A percentile compares a stretch with the other conserved stretches of the same genome.
These are phyloP conservation scores for Lizonia empirigonia DNA, from an alignment of 2,329 filamentous ascomycete species.

Conservation along the genomic window DNA sequence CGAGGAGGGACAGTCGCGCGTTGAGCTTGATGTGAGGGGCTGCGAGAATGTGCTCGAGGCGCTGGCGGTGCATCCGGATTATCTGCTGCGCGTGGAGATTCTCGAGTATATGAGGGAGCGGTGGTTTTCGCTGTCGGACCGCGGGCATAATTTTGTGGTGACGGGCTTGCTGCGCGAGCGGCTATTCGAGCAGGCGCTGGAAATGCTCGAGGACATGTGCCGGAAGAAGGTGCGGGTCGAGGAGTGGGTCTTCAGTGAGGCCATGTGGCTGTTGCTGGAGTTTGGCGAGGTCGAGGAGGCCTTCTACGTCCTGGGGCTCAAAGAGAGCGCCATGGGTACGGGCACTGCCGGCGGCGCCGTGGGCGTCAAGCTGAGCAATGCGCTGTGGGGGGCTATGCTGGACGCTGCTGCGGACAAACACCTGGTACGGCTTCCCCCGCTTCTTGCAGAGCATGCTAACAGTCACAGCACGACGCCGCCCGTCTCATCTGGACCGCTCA, in stretches of 20 bases:
- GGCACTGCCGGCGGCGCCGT: slow-evolving; percentile 22
- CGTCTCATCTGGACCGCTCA: slow-evolving; percentile 72
- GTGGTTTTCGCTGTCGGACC: slow-evolving; percentile 69
- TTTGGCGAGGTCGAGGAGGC: slow-evolving; percentile 78
- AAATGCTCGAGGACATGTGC: slow-evolving; percentile 70
- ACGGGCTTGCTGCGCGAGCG: slow-evolving; percentile 79
- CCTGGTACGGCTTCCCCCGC: slow-evolving; percentile 52
- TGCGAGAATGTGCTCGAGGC: slow-evolving; percentile 76
- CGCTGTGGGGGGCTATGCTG: slow-evolving; percentile 74
- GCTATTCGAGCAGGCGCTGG: slow-evolving; percentile 80
- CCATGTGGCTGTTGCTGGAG: slow-evolving; percentile 74
- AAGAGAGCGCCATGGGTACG: slow-evolving; percentile 31
- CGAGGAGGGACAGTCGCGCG: slow-evolving; percentile 51
- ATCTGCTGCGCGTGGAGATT: slow-evolving; percentile 72
- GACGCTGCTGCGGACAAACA: slow-evolving; percentile 71
- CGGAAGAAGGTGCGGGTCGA: slow-evolving; percentile 61
- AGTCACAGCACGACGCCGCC: slow-evolving; percentile 63
- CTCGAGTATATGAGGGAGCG: slow-evolving; percentile 74
- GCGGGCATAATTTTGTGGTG: slow-evolving; percentile 70
- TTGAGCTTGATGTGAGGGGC: slow-evolving; percentile 68
- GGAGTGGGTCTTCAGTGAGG: slow-evolving; percentile 78
- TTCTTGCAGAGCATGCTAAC: slow-evolving; percentile 12
- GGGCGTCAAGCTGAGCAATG: slow-evolving; percentile 52
- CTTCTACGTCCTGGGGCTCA: slow-evolving; percentile 65
- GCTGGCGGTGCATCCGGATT: slow-evolving; percentile 84